phyloP scores from a whole-genome alignment of 2,329 filamentous ascomycete genomes.

The Epichloe amarillans region DNA sequence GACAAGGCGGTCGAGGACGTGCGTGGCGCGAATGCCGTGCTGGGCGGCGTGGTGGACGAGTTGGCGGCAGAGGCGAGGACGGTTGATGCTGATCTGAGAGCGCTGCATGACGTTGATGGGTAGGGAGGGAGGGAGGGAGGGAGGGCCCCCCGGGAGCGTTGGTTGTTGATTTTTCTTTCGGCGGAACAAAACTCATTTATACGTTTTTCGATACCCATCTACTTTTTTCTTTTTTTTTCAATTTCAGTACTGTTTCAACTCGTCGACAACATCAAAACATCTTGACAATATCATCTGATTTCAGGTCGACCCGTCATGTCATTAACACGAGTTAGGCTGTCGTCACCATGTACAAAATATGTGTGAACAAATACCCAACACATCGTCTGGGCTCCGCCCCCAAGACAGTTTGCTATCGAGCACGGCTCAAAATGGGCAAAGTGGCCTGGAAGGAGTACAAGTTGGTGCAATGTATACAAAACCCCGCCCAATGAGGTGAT shows the following conservation, averaged over 20 bases:
- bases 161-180: no score
- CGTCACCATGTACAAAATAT: not conserved
- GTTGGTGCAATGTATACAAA: not conserved
- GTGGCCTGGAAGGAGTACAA: not conserved
- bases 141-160: no score
- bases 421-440: not conserved
- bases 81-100: slow-evolving; percentile 3
- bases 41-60: slow-evolving; percentile 33
- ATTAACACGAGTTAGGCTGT: not conserved
- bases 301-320: no score
- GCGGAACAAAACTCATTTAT: no score
- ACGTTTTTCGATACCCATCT: not conserved
- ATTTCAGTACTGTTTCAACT: not conserved
- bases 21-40: slow-evolving; percentile 34
- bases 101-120: not conserved
- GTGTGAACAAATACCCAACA: not conserved
- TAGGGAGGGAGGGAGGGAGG: not conserved
- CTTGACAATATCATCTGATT: no score
- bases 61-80: slow-evolving; percentile 36
- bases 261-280: no score
- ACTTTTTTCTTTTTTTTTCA: not conserved
- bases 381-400: not conserved
- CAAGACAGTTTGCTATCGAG: not conserved
- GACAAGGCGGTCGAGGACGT: slow-evolving; percentile 42
- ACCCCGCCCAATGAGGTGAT: slow-evolving; percentile 6